phyloP scores from a whole-genome alignment of 176 grass and related monocot species.

The Aegilops speltoides region DNA sequence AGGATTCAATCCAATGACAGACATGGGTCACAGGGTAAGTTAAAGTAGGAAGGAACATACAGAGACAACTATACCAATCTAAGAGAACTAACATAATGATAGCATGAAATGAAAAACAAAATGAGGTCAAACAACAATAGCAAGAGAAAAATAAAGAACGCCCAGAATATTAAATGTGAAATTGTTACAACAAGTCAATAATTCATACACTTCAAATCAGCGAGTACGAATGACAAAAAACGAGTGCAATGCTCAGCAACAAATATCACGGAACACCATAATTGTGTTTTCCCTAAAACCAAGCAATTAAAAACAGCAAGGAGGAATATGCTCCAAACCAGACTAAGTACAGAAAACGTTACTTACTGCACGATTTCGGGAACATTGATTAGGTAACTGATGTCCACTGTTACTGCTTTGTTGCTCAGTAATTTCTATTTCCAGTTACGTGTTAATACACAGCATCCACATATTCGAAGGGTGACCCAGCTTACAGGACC shows the following conservation, averaged over 20 bases:
- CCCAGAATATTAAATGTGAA: neutral
- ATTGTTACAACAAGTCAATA: conserved; percentile 8
- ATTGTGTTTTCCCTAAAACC: neutral
- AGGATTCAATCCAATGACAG: neutral
- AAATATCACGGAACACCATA: neutral
- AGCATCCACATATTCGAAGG: neutral
- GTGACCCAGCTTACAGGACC: neutral
- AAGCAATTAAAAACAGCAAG: neutral
- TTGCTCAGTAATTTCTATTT: conserved; percentile 10
- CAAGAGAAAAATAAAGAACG: neutral
- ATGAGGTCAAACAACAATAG: neutral
- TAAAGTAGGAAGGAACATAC: neutral
- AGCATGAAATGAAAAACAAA: conserved; percentile 19
- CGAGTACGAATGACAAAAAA: neutral
- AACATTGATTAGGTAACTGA: neutral
- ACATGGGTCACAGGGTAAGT: neutral
- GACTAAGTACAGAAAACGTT: conserved; percentile 1
- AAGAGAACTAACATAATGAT: neutral
- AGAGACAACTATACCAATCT: neutral
- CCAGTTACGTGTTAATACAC: neutral
- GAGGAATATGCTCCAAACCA: neutral
- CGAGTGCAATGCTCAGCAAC: neutral
- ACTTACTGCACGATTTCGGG: neutral
- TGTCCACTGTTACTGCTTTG: neutral
- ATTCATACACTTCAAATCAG: conserved; percentile 1